Evolutionary conservation across 23 red algal species (phyloP).

Genomic region (Gracilaria caudata): DNA sequence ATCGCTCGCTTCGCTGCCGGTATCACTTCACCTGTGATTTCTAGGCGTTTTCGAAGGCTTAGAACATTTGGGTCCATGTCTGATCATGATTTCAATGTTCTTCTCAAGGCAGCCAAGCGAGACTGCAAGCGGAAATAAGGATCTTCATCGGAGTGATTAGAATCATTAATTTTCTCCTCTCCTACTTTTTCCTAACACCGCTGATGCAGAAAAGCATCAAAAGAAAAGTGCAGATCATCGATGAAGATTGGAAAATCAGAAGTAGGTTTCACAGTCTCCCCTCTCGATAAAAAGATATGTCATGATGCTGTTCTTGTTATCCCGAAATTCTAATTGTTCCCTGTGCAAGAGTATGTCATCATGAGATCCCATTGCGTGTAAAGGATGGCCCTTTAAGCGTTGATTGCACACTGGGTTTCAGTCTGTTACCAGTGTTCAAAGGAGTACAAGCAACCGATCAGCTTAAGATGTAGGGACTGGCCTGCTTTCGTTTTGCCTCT

Average conservation of each 20-base stretch:
- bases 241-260: not conserved
- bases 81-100: conserved; percentile 57
- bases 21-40: conserved; percentile 73
- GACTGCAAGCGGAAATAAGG: conserved; percentile 22
- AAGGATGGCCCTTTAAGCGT: not conserved
- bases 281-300: too few relatives aligned
- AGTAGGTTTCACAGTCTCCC: too few relatives aligned
- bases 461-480: not conserved
- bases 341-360: not conserved
- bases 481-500: conserved; percentile 8
- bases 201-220: too few relatives aligned
- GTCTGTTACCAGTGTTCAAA: not conserved
- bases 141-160: not conserved
- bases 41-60: conserved; percentile 40
- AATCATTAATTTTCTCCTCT: not conserved
- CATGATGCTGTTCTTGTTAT: too few relatives aligned
- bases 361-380: not conserved
- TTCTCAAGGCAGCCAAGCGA: conserved; percentile 42
- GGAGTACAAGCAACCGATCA: not conserved
- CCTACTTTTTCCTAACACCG: too few relatives aligned
- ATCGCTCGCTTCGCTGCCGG: conserved; percentile 74
- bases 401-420: not conserved
- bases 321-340: too few relatives aligned
- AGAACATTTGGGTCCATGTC: conserved; percentile 65
- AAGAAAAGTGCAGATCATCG: not conserved